A percentile compares a stretch with the other conserved stretches of the same genome.
phyloP scores from a whole-genome alignment of 441 rosid genomes.

The Aquilaria agallochum region DNA sequence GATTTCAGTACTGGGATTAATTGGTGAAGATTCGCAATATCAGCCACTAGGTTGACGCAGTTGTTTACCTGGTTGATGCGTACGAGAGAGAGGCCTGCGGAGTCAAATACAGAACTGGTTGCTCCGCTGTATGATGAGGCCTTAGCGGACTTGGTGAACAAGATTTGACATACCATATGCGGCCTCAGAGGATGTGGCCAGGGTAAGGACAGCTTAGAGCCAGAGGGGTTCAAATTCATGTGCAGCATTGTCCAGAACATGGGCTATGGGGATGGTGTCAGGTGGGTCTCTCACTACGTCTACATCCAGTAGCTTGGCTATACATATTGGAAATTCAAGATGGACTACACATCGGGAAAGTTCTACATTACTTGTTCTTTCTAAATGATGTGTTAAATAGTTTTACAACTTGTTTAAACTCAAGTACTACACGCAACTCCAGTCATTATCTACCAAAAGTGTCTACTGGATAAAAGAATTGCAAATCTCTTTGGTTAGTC shows the following conservation, averaged over 20 bases:
- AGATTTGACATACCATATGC: conserved; percentile 87
- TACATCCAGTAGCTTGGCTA: conserved; percentile 12
- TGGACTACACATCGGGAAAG: too few species aligned
- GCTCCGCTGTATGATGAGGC: conserved; percentile 83
- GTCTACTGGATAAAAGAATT: too few species aligned
- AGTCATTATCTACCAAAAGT: too few species aligned
- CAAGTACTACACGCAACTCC: too few species aligned
- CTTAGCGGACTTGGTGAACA: conserved; percentile 65
- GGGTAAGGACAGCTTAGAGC: conserved; percentile 14
- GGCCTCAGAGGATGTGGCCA: conserved; percentile 73
- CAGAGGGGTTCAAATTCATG: conserved; percentile 12
- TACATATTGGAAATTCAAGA: conserved; percentile 2
- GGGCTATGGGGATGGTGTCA: conserved; percentile 22
- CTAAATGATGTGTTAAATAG: too few species aligned
- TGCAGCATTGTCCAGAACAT: conserved; percentile 21
- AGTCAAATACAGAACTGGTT: conserved; percentile 79
- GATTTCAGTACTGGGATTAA: too few species aligned
- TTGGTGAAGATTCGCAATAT: too few species aligned
- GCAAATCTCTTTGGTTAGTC: too few species aligned
- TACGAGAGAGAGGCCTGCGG: conserved; percentile 78
- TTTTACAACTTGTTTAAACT: too few species aligned
- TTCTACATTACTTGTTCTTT: not conserved
- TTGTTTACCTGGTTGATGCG: conserved; percentile 89
- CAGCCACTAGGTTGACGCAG: conserved; percentile 68
- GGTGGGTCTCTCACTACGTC: conserved; percentile 18